Base-by-base conservation (phyloP, 371 early-diverging fungal genomes). In the Syncephalis fuscata region DNA sequence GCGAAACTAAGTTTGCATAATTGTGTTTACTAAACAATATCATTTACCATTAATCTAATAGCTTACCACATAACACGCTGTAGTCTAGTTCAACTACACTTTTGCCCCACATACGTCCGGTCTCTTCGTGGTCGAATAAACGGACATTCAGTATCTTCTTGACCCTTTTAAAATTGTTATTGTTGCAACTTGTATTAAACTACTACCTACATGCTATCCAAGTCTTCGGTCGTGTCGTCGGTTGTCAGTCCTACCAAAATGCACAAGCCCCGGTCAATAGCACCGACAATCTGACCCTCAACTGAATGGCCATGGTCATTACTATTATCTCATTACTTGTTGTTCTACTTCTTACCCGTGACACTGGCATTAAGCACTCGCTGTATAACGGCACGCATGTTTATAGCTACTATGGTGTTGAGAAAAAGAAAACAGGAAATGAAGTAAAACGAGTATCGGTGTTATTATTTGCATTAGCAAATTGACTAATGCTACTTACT, bases 201-300 rank as follows among this genome's bases (percentile, higher is more conserved):
- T 21, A 20, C 44, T 14, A 25, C 67, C 60, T 22, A 75, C 71
- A 83, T 75, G 54, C 68, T 75, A 22, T 84, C 83, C 40, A 85
- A 53, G 56, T 88, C 88, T 17, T 79, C 74, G 5, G 63, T 57
- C 0, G 76, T 79, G 51, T 88, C 89, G 44, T 78, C 74, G 11
- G 65, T 58, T 26, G 69, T 71, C 46, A 88, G 74, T 2, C 88
- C 88, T 5, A 87, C 62, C 14, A 88, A 62, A 3, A 88, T 73
- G 47, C 84, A 84, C 8, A 88, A 49, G 1, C 89, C 89, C 39
- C 69, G 65, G 36, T 69, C 69, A 45, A 88, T 88, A 36, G 71
- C 65, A 3, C 82, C 68, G 17, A 88, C 76, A 11, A 80, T 66
- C 17, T 64, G 53, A 16, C 69, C 67, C 46, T 78, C 73, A 22